Evolutionary conservation across 2,329 filamentous ascomycete genomes (phyloP).

Genomic region (Alternaria incomplexa): DNA sequence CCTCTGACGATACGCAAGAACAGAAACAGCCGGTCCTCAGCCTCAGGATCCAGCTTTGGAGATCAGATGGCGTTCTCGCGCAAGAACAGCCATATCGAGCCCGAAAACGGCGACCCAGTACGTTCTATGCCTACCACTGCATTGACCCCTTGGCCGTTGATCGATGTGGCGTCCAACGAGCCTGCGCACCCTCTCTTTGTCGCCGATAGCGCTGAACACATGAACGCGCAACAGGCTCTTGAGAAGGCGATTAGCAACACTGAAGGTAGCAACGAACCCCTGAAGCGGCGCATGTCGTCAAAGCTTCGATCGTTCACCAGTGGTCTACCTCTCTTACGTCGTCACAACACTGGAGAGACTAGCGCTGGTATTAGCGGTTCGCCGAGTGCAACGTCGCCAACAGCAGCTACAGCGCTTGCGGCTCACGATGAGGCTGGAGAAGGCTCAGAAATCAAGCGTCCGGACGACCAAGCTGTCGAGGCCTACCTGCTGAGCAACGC

Average conservation of each 20-base stretch:
- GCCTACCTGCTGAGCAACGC: constrained; percentile 20
- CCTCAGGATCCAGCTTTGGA: constrained; percentile 32
- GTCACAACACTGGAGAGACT: constrained; percentile 25
- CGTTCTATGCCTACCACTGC: background rate
- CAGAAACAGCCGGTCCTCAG: constrained; percentile 37
- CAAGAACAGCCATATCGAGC: constrained; percentile 19
- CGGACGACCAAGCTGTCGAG: constrained; percentile 16
- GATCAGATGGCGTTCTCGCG: constrained; percentile 19
- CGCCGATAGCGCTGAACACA: constrained; percentile 5
- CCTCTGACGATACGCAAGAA: constrained; percentile 44
- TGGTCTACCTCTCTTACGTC: constrained; percentile 27
- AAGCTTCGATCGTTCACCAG: constrained; percentile 26
- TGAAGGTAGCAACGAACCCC: background rate
- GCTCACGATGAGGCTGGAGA: background rate
- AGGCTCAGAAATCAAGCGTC: background rate
- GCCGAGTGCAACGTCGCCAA: constrained; percentile 4
- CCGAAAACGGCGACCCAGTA: constrained; percentile 4
- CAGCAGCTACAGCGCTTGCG: background rate
- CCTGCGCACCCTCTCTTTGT: background rate
- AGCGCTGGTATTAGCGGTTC: constrained; percentile 8
- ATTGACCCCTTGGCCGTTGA: constrained; percentile 17
- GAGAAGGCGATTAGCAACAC: constrained; percentile 7
- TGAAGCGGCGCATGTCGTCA: constrained; percentile 24
- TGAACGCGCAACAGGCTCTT: constrained; percentile 14
- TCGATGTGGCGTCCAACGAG: constrained; percentile 10